A percentile compares a stretch with the other conserved stretches of the same genome.
Evolutionary conservation across 768 basidiomycete genomes (phyloP).

Genomic region (Suillus alpinus): DNA sequence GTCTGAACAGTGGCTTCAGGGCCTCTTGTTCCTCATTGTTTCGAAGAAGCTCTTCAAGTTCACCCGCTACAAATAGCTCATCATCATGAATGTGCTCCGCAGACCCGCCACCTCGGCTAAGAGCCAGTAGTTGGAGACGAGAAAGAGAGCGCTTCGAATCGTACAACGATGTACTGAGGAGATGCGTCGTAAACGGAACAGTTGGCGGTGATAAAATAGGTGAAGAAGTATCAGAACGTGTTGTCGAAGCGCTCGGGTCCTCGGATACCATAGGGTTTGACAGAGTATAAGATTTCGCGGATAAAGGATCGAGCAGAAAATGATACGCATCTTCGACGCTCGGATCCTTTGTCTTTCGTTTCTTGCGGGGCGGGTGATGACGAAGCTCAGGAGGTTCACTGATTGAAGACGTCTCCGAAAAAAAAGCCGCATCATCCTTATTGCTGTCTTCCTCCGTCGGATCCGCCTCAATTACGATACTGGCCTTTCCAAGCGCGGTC

Average conservation of each 20-base stretch:
- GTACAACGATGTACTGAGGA: conserved; percentile 27
- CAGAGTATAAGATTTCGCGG: background rate
- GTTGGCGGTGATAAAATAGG: conserved; percentile 38
- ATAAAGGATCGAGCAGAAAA: conserved; percentile 60
- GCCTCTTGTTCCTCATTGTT: conserved; percentile 47
- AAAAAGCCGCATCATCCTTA: conserved; percentile 20
- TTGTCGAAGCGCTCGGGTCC: background rate
- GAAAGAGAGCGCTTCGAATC: conserved; percentile 39
- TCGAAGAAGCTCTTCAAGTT: conserved; percentile 61
- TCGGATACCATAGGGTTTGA: conserved; percentile 1
- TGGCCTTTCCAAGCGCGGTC: conserved; percentile 32
- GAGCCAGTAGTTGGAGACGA: conserved; percentile 62
- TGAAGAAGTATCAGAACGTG: conserved; percentile 8
- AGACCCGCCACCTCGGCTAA: conserved; percentile 54
- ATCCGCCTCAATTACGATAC: conserved; percentile 38
- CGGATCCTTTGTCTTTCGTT: conserved; percentile 27
- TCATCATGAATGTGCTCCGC: conserved; percentile 57
- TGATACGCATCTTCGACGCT: conserved; percentile 46
- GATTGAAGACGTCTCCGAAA: background rate
- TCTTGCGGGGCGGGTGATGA: conserved; percentile 24
- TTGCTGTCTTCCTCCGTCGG: conserved; percentile 28
- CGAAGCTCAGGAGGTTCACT: background rate
- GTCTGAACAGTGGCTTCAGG: conserved; percentile 34
- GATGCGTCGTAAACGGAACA: conserved; percentile 51
- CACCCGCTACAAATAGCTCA: conserved; percentile 68